Evolutionary conservation across 83 land plant species (phyloP).

Genomic region (Isoetes engelmannii): DNA sequence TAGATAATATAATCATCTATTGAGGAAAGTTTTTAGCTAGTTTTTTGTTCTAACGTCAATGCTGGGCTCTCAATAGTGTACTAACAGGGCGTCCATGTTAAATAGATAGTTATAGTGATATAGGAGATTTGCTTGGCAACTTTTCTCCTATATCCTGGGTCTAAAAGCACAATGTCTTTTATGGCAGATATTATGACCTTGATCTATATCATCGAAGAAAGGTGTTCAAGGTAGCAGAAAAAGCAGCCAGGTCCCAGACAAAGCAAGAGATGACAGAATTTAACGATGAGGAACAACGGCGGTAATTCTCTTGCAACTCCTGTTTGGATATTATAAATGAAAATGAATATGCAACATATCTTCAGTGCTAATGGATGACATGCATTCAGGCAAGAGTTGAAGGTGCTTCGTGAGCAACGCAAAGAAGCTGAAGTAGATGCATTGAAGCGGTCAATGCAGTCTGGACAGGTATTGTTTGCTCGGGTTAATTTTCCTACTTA

Average conservation of each 20-base stretch:
- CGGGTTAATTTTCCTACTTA: not conserved
- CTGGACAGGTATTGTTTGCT: conserved; percentile 64
- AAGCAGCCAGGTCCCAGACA: conserved; percentile 30
- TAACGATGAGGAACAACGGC: conserved; percentile 90
- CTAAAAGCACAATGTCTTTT: no score
- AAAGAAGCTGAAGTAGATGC: conserved; percentile 73
- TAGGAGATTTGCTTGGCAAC: not conserved
- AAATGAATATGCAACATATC: not conserved
- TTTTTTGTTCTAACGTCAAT: no score
- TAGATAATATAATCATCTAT: no score
- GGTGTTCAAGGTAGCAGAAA: conserved; percentile 60
- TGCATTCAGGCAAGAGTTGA: conserved; percentile 62
- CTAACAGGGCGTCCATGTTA: no score
- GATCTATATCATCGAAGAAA: conserved; percentile 74
- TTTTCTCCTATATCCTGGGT: not conserved
- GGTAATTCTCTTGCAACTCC: conserved; percentile 36
- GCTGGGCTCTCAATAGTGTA: no score
- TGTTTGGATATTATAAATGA: not conserved
- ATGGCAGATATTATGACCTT: conserved; percentile 68
- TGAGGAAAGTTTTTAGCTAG: no score
- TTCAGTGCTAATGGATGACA: not conserved
- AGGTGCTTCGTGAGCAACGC: conserved; percentile 54
- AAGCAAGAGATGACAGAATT: conserved; percentile 76
- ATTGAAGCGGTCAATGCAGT: conserved; percentile 68
- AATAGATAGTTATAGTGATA: not conserved